These are phyloP conservation scores for Pouteria campechiana DNA, from an alignment of 179 eudicot species.

Conservation along the genomic window DNA sequence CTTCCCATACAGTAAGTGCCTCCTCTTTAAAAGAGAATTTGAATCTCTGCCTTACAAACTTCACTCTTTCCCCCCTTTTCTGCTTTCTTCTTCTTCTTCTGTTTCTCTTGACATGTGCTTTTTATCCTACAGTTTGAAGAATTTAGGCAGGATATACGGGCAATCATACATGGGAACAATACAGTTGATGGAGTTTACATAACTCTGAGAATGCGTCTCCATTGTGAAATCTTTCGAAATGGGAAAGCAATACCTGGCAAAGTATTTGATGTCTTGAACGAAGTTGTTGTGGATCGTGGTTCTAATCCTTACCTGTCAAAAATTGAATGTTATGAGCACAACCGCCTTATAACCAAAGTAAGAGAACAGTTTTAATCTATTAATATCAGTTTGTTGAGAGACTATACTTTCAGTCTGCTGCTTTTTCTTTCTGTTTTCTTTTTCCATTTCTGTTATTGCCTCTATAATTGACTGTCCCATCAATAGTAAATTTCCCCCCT, in stretches of 20 bases:
- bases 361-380: background rate
- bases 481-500: too few relatives aligned
- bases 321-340: conserved; percentile 94
- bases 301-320: conserved; percentile 95
- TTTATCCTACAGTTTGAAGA: conserved; percentile 61
- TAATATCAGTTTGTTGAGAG: background rate
- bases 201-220: conserved; percentile 93
- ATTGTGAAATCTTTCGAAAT: conserved; percentile 80
- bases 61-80: too few relatives aligned
- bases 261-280: conserved; percentile 89
- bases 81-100: background rate
- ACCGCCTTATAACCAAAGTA: conserved; percentile 94
- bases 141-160: conserved; percentile 64
- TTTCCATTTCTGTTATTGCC: too few relatives aligned
- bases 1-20: conserved; percentile 68
- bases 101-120: background rate
- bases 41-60: background rate
- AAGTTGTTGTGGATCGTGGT: conserved; percentile 97
- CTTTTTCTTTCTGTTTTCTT: background rate
- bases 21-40: conserved; percentile 4
- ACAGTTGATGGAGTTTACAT: conserved; percentile 92
- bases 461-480: too few relatives aligned
- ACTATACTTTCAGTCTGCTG: background rate
- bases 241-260: conserved; percentile 91
- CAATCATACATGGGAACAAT: conserved; percentile 83